A percentile compares a stretch with the other conserved stretches of the same genome.
These are phyloP conservation scores for Dispira simplex DNA, from an alignment of 192 early-diverging fungal species.

Conservation along the genomic window DNA sequence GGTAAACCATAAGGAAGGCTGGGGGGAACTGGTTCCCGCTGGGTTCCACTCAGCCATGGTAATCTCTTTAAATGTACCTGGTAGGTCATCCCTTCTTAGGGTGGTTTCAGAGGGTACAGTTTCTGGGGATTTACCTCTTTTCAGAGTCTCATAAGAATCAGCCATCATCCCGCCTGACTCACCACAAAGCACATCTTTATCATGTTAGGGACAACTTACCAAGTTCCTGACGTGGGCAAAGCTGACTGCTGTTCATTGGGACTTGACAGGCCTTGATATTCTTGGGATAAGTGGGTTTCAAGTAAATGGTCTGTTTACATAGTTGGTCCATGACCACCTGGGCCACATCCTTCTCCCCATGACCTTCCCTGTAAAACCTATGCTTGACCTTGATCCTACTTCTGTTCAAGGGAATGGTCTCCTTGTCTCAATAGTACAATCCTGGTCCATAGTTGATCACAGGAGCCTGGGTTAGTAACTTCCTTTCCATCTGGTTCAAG, in stretches of 20 bases:
- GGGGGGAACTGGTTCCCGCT: neutral
- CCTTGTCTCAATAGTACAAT: slow-evolving; percentile 46
- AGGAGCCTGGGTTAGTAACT: slow-evolving; percentile 37
- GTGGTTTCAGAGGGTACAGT: neutral
- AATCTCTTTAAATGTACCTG: neutral
- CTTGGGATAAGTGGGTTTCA: slow-evolving; percentile 19
- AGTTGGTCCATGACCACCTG: slow-evolving; percentile 31
- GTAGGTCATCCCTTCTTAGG: neutral
- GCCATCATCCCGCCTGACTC: slow-evolving; percentile 17
- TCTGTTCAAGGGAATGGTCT: slow-evolving; percentile 37
- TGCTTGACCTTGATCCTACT: slow-evolving; percentile 37
- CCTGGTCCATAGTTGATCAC: slow-evolving; percentile 48
- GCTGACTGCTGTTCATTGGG: slow-evolving; percentile 38
- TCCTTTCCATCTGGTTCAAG: slow-evolving; percentile 21
- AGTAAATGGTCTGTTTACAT: slow-evolving; percentile 36
- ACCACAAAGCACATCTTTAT: slow-evolving; percentile 38
- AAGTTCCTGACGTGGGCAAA: slow-evolving; percentile 49
- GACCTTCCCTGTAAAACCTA: slow-evolving; percentile 44
- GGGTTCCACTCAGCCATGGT: too few species aligned
- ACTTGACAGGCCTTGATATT: slow-evolving; percentile 44
- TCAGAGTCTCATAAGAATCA: neutral
- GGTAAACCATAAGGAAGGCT: neutral
- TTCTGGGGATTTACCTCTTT: neutral
- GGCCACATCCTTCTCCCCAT: slow-evolving; percentile 37
- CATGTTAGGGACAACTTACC: slow-evolving; percentile 51